Percentiles rank a stretch among this genome's conserved stretches.
Evolutionary conservation across 148 eudicot genomes (phyloP).

Genomic region (Polygonum aviculare): DNA sequence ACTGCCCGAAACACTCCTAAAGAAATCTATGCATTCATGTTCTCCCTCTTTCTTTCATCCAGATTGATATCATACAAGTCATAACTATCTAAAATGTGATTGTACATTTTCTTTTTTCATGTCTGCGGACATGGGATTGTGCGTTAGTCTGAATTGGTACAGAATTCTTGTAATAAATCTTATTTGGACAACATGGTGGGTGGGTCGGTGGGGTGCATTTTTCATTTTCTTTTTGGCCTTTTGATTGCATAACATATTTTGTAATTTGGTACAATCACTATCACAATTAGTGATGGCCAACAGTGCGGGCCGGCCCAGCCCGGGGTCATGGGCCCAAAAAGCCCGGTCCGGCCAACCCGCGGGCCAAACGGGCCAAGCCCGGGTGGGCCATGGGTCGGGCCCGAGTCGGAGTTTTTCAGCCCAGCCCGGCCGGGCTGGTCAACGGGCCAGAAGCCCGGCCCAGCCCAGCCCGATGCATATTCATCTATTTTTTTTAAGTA

Average conservation of each 20-base stretch:
- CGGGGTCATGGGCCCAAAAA: too few species aligned
- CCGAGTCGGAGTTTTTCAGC: too few species aligned
- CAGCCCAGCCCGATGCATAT: too few species aligned
- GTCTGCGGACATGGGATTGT: neutral
- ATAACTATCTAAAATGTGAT: neutral
- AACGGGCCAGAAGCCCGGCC: too few species aligned
- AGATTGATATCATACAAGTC: neutral
- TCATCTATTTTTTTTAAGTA: too few species aligned
- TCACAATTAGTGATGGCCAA: neutral
- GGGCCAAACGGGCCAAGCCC: too few species aligned
- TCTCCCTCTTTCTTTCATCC: neutral
- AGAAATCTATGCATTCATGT: conserved; percentile 3
- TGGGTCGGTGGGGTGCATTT: too few species aligned
- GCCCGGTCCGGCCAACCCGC: too few species aligned
- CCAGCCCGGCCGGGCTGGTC: too few species aligned
- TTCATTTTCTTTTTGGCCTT: neutral
- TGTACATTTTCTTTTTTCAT: conserved; percentile 3
- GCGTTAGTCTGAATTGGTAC: neutral
- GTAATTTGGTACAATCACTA: neutral
- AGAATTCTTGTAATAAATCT: neutral
- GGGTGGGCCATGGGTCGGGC: too few species aligned
- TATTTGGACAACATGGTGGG: neutral
- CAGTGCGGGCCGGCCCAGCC: too few species aligned
- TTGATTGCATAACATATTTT: neutral
- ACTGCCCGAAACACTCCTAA: neutral